Percentiles rank a stretch among this genome's conserved stretches.
Evolutionary conservation across 1,139 yeast species (phyloP).

Genomic region (Candida tunisiensis): DNA sequence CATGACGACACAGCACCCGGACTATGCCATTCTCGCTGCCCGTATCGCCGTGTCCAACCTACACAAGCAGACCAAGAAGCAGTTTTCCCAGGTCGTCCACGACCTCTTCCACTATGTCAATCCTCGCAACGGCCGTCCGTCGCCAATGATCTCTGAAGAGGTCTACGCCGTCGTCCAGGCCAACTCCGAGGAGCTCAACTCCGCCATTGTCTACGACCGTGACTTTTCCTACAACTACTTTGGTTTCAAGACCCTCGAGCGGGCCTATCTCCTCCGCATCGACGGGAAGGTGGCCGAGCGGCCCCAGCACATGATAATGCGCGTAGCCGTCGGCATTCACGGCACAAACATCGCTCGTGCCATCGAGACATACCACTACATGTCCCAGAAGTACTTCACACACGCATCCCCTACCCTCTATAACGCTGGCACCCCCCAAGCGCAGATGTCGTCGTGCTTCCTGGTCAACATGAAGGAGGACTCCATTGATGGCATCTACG

Average conservation of each 20-base stretch:
- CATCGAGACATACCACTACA: conserved; percentile 64
- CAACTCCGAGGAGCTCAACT: conserved; percentile 55
- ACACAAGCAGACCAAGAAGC: conserved; percentile 87
- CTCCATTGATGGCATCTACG: conserved; percentile 81
- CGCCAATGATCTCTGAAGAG: conserved; percentile 73
- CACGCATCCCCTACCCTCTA: conserved; percentile 85
- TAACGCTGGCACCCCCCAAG: conserved; percentile 79
- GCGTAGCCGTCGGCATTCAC: conserved; percentile 82
- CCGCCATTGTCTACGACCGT: conserved; percentile 70
- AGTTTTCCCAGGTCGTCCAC: conserved; percentile 62
- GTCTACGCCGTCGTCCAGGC: conserved; percentile 45
- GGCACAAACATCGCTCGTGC: conserved; percentile 56
- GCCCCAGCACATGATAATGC: conserved; percentile 81
- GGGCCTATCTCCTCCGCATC: conserved; percentile 60
- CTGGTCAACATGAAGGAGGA: conserved; percentile 79
- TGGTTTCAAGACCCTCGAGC: conserved; percentile 77
- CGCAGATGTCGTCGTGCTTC: conserved; percentile 84
- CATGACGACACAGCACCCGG: conserved; percentile 94
- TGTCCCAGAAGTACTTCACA: conserved; percentile 73
- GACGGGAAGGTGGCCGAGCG: conserved; percentile 70
- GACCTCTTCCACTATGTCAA: conserved; percentile 48
- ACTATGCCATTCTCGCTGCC: conserved; percentile 88
- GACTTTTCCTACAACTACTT: conserved; percentile 73
- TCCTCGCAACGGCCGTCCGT: conserved; percentile 47
- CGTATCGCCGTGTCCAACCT: conserved; percentile 84